phyloP scores from a whole-genome alignment of 2,329 filamentous ascomycete genomes.

The Cytospora paraplurivora region DNA sequence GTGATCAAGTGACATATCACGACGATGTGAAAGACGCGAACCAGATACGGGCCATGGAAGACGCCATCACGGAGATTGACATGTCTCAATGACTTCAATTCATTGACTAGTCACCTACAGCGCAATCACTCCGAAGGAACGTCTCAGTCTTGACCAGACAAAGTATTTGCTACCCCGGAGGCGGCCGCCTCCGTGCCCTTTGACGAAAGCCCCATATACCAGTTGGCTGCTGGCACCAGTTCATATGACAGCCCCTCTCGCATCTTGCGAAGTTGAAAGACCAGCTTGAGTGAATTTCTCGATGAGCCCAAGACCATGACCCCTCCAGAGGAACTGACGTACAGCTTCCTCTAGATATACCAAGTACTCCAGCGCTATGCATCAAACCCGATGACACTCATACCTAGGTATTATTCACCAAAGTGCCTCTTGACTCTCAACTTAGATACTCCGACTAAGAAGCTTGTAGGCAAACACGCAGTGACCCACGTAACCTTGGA shows the following conservation, averaged over 20 bases:
- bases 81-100: not conserved
- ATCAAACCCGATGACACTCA: no score
- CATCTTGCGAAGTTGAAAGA: not conserved
- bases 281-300: no score
- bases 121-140: not conserved
- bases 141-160: not conserved
- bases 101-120: not conserved
- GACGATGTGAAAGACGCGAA: not conserved
- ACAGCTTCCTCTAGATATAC: no score
- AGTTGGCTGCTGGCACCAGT: not conserved
- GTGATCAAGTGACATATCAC: not conserved
- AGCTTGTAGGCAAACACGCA: no score
- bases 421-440: no score
- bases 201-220: not conserved
- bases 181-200: constrained; percentile 16
- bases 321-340: no score
- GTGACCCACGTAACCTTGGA: no score
- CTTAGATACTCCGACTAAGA: no score
- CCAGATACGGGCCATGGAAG: not conserved
- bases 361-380: no score
- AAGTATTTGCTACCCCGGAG: not conserved
- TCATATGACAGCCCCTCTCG: not conserved
- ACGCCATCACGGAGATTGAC: not conserved
- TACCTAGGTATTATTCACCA: no score
- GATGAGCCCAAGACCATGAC: not conserved